Percentiles rank a stretch among this genome's conserved stretches.
Evolutionary conservation across 164 flowering plant genomes (phyloP).

Genomic region (Nelumbo lutea): DNA sequence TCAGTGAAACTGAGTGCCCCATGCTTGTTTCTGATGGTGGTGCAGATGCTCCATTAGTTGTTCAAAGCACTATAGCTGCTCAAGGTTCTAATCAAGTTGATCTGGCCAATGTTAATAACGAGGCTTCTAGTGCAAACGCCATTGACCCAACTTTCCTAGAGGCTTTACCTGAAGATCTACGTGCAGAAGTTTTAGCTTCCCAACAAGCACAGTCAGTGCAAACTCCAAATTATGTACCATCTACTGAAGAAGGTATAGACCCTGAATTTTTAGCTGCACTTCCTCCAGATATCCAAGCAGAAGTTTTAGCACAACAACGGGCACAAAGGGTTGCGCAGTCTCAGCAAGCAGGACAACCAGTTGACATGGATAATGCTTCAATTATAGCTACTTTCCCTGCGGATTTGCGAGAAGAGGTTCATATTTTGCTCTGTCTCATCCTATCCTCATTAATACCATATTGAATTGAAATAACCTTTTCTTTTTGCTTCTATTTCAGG

Average conservation of each 20-base stretch:
- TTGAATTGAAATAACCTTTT: conserved; percentile 8
- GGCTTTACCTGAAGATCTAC: conserved; percentile 90
- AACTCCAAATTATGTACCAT: conserved; percentile 63
- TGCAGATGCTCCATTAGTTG: conserved; percentile 34
- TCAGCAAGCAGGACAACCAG: conserved; percentile 90
- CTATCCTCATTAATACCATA: background rate
- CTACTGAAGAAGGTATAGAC: conserved; percentile 80
- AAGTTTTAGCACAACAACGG: conserved; percentile 92
- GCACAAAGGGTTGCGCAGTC: conserved; percentile 62
- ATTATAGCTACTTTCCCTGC: conserved; percentile 97
- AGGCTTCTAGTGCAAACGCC: conserved; percentile 47
- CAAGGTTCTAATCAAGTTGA: conserved; percentile 45
- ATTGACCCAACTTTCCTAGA: conserved; percentile 96
- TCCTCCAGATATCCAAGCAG: conserved; percentile 96
- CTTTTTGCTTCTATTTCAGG: conserved; percentile 37
- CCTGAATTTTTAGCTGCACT: conserved; percentile 97
- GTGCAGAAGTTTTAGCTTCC: conserved; percentile 94
- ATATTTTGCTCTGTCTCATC: background rate
- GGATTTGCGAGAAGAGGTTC: conserved; percentile 96
- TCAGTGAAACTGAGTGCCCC: conserved; percentile 30
- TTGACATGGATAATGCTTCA: conserved; percentile 97
- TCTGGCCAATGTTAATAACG: conserved; percentile 35
- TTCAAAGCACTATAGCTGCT: conserved; percentile 26
- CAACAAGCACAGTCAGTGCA: conserved; percentile 78
- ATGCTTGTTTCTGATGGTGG: conserved; percentile 29